Conservation (phyloP, 108 stramenopile species). For the Cylindrotheca fusiformis region DNA sequence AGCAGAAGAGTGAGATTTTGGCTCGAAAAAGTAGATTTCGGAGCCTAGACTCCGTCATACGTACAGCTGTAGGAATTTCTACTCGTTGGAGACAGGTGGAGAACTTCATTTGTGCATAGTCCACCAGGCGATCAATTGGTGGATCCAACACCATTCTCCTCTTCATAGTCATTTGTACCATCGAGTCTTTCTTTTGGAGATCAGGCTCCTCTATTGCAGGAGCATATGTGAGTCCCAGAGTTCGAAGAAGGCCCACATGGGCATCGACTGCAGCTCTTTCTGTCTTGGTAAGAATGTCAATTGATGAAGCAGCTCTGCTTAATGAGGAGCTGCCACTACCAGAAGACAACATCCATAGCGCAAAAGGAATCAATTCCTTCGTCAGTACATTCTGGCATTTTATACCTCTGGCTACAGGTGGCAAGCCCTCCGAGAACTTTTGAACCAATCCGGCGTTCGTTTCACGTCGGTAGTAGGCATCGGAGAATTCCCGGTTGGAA, state of each 20-base stretch:
- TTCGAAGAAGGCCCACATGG: conserved; percentile 57
- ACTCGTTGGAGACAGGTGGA: conserved; percentile 11
- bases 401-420: conserved; percentile 30
- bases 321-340: conserved; percentile 44
- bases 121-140: conserved; percentile 46
- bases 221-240: conserved; percentile 73
- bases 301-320: conserved; percentile 62
- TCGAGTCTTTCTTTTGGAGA: conserved; percentile 1
- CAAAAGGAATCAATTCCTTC: conserved; percentile 66
- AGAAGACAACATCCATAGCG: conserved; percentile 71
- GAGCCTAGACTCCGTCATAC: too few relatives aligned
- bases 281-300: conserved; percentile 55
- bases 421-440: conserved; percentile 68
- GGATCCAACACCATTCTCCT: conserved; percentile 67
- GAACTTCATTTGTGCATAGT: neutral
- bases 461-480: conserved; percentile 57
- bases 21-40: neutral
- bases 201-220: conserved; percentile 30
- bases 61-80: conserved; percentile 31
- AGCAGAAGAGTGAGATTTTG: neutral
- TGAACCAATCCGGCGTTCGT: conserved; percentile 57
- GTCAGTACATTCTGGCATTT: conserved; percentile 5
- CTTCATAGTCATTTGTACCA: neutral
- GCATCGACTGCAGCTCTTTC: conserved; percentile 58
- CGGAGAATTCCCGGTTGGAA: conserved; percentile 52